These are phyloP conservation scores for Ganoderma lucidum DNA, from an alignment of 1,284 basidiomycete species.

Conservation along the genomic window DNA sequence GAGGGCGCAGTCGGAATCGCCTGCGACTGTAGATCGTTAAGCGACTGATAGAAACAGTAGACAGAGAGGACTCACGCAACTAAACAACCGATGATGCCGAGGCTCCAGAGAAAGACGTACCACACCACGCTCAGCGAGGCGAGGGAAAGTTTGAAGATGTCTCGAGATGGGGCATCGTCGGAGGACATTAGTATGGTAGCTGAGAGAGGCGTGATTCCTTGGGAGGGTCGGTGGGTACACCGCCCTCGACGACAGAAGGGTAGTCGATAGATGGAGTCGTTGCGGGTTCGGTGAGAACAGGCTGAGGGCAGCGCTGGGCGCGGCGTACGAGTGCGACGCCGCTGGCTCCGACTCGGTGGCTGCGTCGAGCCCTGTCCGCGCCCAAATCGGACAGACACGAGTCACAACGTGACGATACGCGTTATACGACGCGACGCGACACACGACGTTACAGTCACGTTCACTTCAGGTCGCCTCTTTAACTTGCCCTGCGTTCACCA, in stretches of 20 bases:
- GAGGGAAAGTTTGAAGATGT: slow-evolving; percentile 36
- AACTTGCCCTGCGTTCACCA: not conserved
- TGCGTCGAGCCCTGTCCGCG: slow-evolving; percentile 1
- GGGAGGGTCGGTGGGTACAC: not conserved
- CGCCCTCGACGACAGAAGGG: not conserved
- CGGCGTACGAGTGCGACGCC: not conserved
- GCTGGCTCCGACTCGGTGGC: not conserved
- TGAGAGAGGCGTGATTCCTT: not conserved
- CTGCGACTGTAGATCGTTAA: slow-evolving; percentile 62
- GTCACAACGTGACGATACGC: slow-evolving; percentile 23
- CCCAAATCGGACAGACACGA: not conserved
- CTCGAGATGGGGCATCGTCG: slow-evolving; percentile 19
- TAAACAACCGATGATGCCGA: slow-evolving; percentile 81
- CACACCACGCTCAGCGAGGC: slow-evolving; percentile 67
- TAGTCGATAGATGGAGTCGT: too few relatives aligned
- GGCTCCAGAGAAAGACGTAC: slow-evolving; percentile 77
- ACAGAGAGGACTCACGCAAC: slow-evolving; percentile 71
- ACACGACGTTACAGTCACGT: too few relatives aligned
- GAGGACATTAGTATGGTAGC: slow-evolving; percentile 17
- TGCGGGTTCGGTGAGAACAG: not conserved
- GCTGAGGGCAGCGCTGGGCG: not conserved
- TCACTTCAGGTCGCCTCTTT: not conserved
- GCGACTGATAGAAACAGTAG: slow-evolving; percentile 7
- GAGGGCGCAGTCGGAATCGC: slow-evolving; percentile 72
- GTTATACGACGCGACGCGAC: not conserved